These are phyloP conservation scores for Dalbergia cultrata DNA, from an alignment of 306 rosid genomes.

Conservation along the genomic window DNA sequence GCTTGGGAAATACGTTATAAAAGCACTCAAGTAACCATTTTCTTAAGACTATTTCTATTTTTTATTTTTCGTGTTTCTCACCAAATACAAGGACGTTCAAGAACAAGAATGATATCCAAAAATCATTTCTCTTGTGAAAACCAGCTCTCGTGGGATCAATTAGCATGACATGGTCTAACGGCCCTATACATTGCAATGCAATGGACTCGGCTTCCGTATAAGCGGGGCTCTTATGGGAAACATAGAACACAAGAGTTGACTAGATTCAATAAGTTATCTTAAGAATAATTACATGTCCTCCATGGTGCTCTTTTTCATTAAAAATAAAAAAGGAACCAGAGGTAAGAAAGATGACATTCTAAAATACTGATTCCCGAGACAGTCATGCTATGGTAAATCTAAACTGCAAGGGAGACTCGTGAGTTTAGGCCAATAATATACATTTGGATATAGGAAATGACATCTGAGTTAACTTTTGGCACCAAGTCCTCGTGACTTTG, in stretches of 20 bases:
- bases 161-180: neutral
- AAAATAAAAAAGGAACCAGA: neutral
- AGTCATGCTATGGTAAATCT: constrained; percentile 23
- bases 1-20: too few species aligned
- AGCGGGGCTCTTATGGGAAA: neutral
- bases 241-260: neutral
- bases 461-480: constrained; percentile 57
- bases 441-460: constrained; percentile 19
- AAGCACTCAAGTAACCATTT: too few species aligned
- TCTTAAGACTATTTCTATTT: too few species aligned
- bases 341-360: neutral
- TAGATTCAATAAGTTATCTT: constrained; percentile 8
- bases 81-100: too few species aligned
- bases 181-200: neutral
- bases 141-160: neutral
- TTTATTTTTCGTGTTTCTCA: too few species aligned
- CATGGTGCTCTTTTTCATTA: neutral
- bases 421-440: neutral
- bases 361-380: constrained; percentile 21
- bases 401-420: constrained; percentile 24
- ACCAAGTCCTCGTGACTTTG: constrained; percentile 86
- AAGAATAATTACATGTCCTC: constrained; percentile 33
- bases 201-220: neutral
- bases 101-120: too few species aligned
- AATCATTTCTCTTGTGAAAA: neutral